Conservation (phyloP, 2,329 filamentous ascomycete species). For the Apiospora saccharicola region DNA sequence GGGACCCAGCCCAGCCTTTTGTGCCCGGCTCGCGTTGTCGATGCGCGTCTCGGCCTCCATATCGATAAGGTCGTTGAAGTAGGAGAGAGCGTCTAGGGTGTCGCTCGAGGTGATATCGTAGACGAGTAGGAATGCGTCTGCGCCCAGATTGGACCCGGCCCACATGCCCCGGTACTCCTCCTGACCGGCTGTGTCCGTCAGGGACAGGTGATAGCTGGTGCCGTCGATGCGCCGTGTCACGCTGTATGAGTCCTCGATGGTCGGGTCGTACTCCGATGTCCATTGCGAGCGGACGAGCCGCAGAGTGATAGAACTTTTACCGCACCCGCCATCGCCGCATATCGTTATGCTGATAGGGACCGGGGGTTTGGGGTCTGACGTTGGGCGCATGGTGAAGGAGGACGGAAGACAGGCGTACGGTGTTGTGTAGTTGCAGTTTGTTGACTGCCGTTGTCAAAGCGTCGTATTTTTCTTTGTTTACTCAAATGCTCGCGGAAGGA, state of each 20-base stretch:
- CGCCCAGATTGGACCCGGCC: conserved; percentile 78
- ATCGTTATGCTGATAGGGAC: conserved; percentile 78
- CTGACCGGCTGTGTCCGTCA: conserved; percentile 88
- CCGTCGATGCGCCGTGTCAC: conserved; percentile 83
- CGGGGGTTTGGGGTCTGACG: conserved; percentile 46
- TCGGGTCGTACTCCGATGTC: conserved; percentile 84
- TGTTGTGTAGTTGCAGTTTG: background rate
- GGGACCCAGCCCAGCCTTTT: conserved; percentile 49
- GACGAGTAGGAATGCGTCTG: conserved; percentile 81
- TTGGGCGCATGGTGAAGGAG: conserved; percentile 5
- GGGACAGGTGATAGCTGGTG: conserved; percentile 77
- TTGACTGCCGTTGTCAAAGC: background rate
- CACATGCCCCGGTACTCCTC: conserved; percentile 90
- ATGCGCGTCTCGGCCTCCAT: conserved; percentile 77
- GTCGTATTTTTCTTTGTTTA: background rate
- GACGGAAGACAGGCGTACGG: background rate
- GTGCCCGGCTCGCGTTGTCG: conserved; percentile 66
- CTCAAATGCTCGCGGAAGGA: background rate
- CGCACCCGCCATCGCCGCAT: conserved; percentile 85
- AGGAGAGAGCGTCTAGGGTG: conserved; percentile 74
- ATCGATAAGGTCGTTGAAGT: conserved; percentile 85
- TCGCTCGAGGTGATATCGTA: conserved; percentile 82
- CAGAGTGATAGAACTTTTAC: conserved; percentile 85
- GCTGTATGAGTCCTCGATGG: conserved; percentile 85
- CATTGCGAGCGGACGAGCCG: conserved; percentile 83